These are phyloP conservation scores for Earliella scabrosa DNA, from an alignment of 1,284 basidiomycete species.

Conservation along the genomic window DNA sequence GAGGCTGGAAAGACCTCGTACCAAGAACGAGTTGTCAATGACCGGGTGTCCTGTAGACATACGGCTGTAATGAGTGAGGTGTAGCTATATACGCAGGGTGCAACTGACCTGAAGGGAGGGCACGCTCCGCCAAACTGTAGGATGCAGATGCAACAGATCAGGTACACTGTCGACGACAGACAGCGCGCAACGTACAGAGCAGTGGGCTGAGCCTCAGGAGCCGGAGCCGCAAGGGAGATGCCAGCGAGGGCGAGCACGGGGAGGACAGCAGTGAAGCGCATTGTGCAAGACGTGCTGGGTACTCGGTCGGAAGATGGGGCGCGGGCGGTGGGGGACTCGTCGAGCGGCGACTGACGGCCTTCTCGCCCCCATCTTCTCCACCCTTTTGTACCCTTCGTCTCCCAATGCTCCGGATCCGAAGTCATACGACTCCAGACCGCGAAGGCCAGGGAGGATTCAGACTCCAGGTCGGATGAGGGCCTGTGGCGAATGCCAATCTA, in stretches of 20 bases:
- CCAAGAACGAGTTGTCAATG: constrained; percentile 3
- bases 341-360: neutral
- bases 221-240: neutral
- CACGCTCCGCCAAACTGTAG: neutral
- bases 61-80: no score
- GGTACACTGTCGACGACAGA: neutral
- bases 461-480: neutral
- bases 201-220: neutral
- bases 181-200: neutral
- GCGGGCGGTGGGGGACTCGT: neutral
- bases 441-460: neutral
- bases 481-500: neutral
- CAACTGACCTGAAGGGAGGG: neutral
- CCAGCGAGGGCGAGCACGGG: constrained; percentile 1
- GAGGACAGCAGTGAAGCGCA: constrained; percentile 2
- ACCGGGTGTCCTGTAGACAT: neutral
- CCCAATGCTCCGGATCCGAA: neutral
- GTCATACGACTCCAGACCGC: neutral
- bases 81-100: no score
- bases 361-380: neutral
- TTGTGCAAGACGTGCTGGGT: neutral
- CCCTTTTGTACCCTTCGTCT: neutral
- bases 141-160: neutral
- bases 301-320: neutral
- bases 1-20: neutral